These are phyloP conservation scores for Phyllosticta ampelicida DNA, from an alignment of 2,329 filamentous ascomycete genomes.

Conservation along the genomic window DNA sequence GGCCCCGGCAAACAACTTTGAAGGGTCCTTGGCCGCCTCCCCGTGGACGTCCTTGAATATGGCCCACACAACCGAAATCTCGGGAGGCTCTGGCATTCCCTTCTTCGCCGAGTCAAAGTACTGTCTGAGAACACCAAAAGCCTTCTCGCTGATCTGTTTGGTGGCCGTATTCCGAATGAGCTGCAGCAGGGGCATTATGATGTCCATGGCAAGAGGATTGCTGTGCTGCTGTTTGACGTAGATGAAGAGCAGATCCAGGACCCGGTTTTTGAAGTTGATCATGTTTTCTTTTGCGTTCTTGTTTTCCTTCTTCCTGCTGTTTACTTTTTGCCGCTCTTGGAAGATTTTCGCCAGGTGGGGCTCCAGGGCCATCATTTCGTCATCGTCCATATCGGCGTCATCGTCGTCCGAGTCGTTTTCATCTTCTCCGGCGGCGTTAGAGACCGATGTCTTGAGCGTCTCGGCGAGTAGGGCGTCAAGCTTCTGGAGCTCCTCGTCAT, in stretches of 20 bases:
- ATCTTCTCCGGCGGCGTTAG: slow-evolving; percentile 49
- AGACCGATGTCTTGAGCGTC: slow-evolving; percentile 57
- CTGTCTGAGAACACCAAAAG: slow-evolving; percentile 58
- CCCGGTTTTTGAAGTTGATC: slow-evolving; percentile 87
- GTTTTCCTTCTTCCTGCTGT: slow-evolving; percentile 58
- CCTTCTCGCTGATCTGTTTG: slow-evolving; percentile 65
- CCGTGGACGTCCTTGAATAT: slow-evolving; percentile 58
- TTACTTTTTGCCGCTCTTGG: slow-evolving; percentile 57
- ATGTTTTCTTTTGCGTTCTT: slow-evolving; percentile 82
- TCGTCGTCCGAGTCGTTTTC: slow-evolving; percentile 48
- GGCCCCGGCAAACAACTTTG: slow-evolving; percentile 61
- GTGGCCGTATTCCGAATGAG: slow-evolving; percentile 66
- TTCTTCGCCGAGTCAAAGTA: slow-evolving; percentile 55
- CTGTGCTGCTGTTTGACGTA: slow-evolving; percentile 71
- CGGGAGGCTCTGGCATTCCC: slow-evolving; percentile 32
- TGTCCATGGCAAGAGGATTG: slow-evolving; percentile 54
- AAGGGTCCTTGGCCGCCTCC: slow-evolving; percentile 51
- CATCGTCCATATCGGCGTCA: slow-evolving; percentile 80
- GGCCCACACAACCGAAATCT: slow-evolving; percentile 34
- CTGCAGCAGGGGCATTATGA: slow-evolving; percentile 66
- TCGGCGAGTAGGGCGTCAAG: slow-evolving; percentile 69
- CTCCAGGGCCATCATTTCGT: slow-evolving; percentile 87
- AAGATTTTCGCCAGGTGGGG: slow-evolving; percentile 76
- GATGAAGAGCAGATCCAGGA: slow-evolving; percentile 76
- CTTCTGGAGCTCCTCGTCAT: slow-evolving; percentile 44